These are phyloP conservation scores for Yamadazyma aaseri DNA, from an alignment of 1,139 yeast species.

Conservation along the genomic window DNA sequence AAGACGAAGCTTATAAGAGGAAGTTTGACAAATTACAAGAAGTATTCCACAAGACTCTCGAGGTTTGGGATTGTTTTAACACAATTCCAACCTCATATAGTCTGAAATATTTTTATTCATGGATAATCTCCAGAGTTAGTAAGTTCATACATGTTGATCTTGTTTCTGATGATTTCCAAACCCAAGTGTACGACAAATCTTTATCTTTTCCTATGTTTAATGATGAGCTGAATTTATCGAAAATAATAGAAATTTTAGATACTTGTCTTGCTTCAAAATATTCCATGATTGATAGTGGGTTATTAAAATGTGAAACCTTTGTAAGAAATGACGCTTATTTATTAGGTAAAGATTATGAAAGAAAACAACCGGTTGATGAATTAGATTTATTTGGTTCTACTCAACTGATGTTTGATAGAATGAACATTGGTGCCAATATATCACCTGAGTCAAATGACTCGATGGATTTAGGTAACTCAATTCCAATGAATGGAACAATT, in stretches of 20 bases:
- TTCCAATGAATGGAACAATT: neutral
- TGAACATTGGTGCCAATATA: too few species aligned
- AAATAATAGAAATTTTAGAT: constrained; percentile 7
- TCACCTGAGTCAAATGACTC: too few species aligned
- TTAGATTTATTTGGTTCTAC: too few species aligned
- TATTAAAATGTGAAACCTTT: neutral
- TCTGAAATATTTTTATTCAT: constrained; percentile 15
- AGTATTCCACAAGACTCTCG: constrained; percentile 10
- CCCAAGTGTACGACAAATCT: constrained; percentile 3
- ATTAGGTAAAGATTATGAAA: too few species aligned
- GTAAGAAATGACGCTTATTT: constrained; percentile 3
- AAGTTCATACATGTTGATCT: constrained; percentile 6
- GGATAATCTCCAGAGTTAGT: constrained; percentile 15
- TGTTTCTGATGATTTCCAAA: constrained; percentile 10
- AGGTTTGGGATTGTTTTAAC: constrained; percentile 10
- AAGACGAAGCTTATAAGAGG: constrained; percentile 8
- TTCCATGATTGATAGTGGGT: constrained; percentile 1
- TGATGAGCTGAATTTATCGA: constrained; percentile 1
- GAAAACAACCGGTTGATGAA: too few species aligned
- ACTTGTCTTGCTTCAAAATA: constrained; percentile 10
- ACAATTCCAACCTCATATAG: constrained; percentile 14
- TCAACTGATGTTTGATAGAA: too few species aligned
- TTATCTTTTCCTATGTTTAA: constrained; percentile 13
- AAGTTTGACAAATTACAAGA: constrained; percentile 8
- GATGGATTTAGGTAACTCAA: neutral